These are phyloP conservation scores for Colletotrichum paranaense DNA, from an alignment of 2,329 filamentous ascomycete species.

Conservation along the genomic window DNA sequence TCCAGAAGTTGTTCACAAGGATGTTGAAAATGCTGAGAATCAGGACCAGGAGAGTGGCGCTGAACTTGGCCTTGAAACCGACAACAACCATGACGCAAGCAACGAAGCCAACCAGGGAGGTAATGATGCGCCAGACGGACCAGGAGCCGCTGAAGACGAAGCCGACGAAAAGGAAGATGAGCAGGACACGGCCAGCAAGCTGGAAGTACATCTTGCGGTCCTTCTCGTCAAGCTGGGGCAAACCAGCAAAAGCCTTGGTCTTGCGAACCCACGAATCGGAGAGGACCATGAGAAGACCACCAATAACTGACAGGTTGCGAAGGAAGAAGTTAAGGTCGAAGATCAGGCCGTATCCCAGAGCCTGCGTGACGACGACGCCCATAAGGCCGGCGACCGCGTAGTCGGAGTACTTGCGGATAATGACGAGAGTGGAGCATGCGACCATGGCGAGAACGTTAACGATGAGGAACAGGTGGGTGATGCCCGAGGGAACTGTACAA, in stretches of 20 bases:
- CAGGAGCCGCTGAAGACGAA: slow-evolving; percentile 97
- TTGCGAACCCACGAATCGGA: slow-evolving; percentile 99
- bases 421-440: slow-evolving; percentile 84
- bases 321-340: slow-evolving; percentile 99
- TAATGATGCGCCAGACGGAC: slow-evolving; percentile 87
- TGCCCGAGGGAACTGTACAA: slow-evolving; percentile 79
- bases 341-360: slow-evolving; percentile 95
- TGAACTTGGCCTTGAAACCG: slow-evolving; percentile 99
- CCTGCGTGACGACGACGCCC: slow-evolving; percentile 90
- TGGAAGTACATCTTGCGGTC: slow-evolving; percentile 99
- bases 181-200: slow-evolving; percentile 91
- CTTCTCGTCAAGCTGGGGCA: slow-evolving; percentile 97
- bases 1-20: slow-evolving; percentile 99
- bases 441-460: slow-evolving; percentile 91
- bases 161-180: slow-evolving; percentile 97
- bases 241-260: slow-evolving; percentile 93
- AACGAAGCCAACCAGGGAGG: slow-evolving; percentile 86
- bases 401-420: slow-evolving; percentile 91
- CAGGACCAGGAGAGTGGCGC: slow-evolving; percentile 92
- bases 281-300: slow-evolving; percentile 96
- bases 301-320: slow-evolving; percentile 96
- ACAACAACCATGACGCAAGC: slow-evolving; percentile 99
- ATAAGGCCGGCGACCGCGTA: slow-evolving; percentile 92
- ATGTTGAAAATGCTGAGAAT: slow-evolving; percentile 97
- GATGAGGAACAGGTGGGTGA: slow-evolving; percentile 94